A percentile compares a stretch with the other conserved stretches of the same genome.
phyloP scores from a whole-genome alignment of 305 asterid species.

The Withania somnifera region DNA sequence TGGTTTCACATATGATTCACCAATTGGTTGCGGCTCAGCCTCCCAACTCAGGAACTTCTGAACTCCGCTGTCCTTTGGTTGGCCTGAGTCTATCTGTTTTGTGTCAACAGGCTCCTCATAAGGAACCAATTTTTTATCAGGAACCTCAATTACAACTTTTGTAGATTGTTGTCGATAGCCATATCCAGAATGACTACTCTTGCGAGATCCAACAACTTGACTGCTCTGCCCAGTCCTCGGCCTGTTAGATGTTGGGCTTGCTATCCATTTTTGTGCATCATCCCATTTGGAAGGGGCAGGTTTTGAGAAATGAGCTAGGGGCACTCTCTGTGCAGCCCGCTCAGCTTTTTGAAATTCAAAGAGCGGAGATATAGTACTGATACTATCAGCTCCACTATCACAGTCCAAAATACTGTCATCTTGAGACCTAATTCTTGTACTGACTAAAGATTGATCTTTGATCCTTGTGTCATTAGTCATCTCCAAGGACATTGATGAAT shows the following conservation, averaged over 20 bases:
- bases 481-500: constrained; percentile 8
- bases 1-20: constrained; percentile 25
- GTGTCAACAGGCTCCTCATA: constrained; percentile 32
- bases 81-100: constrained; percentile 29
- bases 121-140: constrained; percentile 18
- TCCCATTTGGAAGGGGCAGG: constrained; percentile 39
- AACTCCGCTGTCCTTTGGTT: constrained; percentile 16
- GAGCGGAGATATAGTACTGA: constrained; percentile 15
- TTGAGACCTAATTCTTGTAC: constrained; percentile 19
- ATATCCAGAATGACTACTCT: constrained; percentile 15
- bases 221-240: constrained; percentile 11
- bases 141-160: constrained; percentile 24
- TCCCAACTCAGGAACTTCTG: constrained; percentile 33
- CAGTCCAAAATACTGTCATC: constrained; percentile 17
- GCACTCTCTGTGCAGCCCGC: constrained; percentile 17
- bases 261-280: constrained; percentile 38
- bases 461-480: constrained; percentile 14
- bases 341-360: constrained; percentile 32
- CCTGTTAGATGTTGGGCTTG: constrained; percentile 28
- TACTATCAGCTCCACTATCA: constrained; percentile 17
- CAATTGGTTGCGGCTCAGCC: constrained; percentile 8
- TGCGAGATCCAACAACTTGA: constrained; percentile 25
- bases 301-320: constrained; percentile 27
- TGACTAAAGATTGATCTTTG: constrained; percentile 16
- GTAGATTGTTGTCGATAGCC: constrained; percentile 14